These are phyloP conservation scores for Ustilago curta DNA, from an alignment of 1,284 basidiomycete genomes.

Conservation along the genomic window DNA sequence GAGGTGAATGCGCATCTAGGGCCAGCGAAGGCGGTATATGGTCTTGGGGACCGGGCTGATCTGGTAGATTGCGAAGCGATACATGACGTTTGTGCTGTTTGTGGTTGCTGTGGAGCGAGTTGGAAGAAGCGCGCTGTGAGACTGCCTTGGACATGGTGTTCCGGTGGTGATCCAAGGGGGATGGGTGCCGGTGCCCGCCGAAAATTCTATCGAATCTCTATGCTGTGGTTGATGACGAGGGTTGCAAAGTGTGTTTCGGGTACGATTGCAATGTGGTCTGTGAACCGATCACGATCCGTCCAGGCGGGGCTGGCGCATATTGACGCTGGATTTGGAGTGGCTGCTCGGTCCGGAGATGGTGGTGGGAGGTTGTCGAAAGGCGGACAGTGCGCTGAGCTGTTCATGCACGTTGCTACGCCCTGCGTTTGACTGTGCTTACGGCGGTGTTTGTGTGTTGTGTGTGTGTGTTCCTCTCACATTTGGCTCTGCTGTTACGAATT, in stretches of 20 bases:
- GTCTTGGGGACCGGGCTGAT: conserved; percentile 34
- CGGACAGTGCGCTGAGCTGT: conserved; percentile 1
- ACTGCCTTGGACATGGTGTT: conserved; percentile 37
- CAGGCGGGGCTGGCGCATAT: not conserved
- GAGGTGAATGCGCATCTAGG: conserved; percentile 25
- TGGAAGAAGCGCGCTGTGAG: conserved; percentile 46
- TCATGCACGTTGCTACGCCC: conserved; percentile 4
- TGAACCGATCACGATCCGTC: not conserved
- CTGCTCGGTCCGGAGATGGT: not conserved
- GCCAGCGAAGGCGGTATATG: conserved; percentile 27
- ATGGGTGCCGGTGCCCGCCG: no score
- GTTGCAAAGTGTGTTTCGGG: not conserved
- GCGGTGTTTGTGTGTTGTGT: not conserved
- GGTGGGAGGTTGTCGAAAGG: conserved; percentile 1
- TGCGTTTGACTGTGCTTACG: not conserved
- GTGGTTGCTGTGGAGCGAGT: conserved; percentile 23
- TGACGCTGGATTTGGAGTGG: not conserved
- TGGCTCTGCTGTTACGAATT: not conserved
- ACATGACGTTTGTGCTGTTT: conserved; percentile 34
- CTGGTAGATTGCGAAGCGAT: conserved; percentile 43
- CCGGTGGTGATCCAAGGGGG: no score
- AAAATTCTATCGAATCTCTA: no score
- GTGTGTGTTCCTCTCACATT: not conserved
- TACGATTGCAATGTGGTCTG: not conserved
- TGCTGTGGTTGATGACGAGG: not conserved